Evolutionary conservation across 2,329 filamentous ascomycete genomes (phyloP).

Genomic region (Sporothrix sp.): DNA sequence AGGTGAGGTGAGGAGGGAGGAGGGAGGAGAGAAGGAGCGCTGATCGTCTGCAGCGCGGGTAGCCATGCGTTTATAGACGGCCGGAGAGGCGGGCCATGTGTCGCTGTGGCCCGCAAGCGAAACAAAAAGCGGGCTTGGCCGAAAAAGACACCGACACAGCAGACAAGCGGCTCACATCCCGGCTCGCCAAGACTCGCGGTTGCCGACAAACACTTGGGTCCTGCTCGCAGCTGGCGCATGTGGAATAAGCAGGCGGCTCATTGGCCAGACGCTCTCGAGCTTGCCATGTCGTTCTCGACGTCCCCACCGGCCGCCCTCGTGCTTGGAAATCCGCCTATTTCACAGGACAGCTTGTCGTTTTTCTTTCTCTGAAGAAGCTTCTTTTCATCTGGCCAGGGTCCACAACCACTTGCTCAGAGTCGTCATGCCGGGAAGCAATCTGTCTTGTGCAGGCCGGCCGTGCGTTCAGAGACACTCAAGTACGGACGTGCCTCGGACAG

Average conservation of each 20-base stretch:
- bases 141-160: constrained; percentile 1
- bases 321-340: neutral
- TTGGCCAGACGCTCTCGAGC: neutral
- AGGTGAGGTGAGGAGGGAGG: neutral
- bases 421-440: too few relatives aligned
- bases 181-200: too few relatives aligned
- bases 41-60: constrained; percentile 1
- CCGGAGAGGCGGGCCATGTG: neutral
- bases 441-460: too few relatives aligned
- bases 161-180: neutral
- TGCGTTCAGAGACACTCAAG: too few relatives aligned
- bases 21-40: neutral
- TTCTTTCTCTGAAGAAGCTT: neutral
- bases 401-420: too few relatives aligned
- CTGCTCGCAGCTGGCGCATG: too few relatives aligned
- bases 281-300: neutral
- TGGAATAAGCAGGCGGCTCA: constrained; percentile 10
- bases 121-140: neutral
- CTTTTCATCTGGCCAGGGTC: too few relatives aligned
- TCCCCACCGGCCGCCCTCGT: neutral
- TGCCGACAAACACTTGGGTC: too few relatives aligned
- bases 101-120: too few relatives aligned
- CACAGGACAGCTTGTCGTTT: neutral
- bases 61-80: neutral
- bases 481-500: too few relatives aligned